Percentiles rank a stretch among this genome's conserved stretches.
Conservation (phyloP, 2,329 filamentous ascomycete species). For the Hypoxylon rubiginosum region DNA sequence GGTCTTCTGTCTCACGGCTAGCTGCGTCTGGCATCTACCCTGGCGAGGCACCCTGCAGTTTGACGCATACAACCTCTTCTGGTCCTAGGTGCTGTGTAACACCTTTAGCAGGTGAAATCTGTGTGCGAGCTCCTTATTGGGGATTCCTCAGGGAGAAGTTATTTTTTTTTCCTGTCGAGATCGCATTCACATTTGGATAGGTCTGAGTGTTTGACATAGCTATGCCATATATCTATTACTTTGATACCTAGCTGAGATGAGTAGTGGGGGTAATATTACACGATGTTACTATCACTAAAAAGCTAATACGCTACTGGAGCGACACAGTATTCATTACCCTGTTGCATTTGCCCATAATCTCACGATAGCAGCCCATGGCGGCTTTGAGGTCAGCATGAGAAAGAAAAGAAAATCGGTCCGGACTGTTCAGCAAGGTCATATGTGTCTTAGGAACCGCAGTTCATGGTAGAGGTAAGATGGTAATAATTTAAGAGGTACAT, state of each 20-base stretch:
- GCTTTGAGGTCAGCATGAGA: neutral
- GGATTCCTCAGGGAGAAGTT: constrained; percentile 7
- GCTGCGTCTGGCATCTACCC: constrained; percentile 36
- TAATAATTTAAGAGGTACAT: constrained; percentile 13
- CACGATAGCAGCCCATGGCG: neutral
- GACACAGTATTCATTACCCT: constrained; percentile 27
- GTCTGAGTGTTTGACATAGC: constrained; percentile 14
- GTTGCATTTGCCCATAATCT: constrained; percentile 10
- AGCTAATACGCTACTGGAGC: constrained; percentile 27
- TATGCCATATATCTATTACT: constrained; percentile 3
- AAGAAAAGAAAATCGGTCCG: neutral
- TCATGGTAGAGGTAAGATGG: constrained; percentile 1
- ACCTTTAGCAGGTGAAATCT: neutral
- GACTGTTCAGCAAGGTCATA: constrained; percentile 7
- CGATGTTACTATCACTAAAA: constrained; percentile 26
- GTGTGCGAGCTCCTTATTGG: neutral
- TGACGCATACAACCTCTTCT: constrained; percentile 40
- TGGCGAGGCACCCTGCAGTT: constrained; percentile 40
- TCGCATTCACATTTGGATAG: neutral
- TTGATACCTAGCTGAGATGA: constrained; percentile 18
- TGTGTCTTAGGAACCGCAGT: constrained; percentile 30
- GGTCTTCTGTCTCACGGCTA: constrained; percentile 28
- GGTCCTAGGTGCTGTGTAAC: constrained; percentile 26
- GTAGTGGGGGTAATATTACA: constrained; percentile 30
- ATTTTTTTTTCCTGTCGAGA: neutral